These are phyloP conservation scores for Citrullus mucosospermus DNA, from an alignment of 306 rosid species.

Conservation along the genomic window DNA sequence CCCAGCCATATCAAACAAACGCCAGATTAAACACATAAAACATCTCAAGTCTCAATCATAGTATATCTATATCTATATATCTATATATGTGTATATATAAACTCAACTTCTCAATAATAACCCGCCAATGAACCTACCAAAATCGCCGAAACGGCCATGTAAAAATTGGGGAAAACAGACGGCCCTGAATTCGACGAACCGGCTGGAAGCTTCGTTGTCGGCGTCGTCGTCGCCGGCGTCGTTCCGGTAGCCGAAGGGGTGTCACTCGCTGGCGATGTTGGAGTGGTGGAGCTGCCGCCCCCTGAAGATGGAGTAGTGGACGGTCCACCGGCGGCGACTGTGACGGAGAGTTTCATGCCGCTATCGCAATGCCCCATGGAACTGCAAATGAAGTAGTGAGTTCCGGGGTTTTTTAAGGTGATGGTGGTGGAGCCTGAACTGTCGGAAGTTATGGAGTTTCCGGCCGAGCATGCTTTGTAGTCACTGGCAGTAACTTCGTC, in stretches of 20 bases:
- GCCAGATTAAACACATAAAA: not conserved
- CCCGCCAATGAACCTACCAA: constrained; percentile 1
- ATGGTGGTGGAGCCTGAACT: constrained; percentile 68
- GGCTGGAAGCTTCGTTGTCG: not conserved
- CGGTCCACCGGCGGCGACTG: constrained; percentile 31
- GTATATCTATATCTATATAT: too few species aligned
- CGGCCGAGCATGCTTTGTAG: constrained; percentile 52
- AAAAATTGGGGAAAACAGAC: not conserved
- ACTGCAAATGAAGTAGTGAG: constrained; percentile 69
- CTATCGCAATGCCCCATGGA: constrained; percentile 47
- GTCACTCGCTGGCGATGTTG: constrained; percentile 11
- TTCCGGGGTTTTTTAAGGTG: constrained; percentile 55
- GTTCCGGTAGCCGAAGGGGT: not conserved
- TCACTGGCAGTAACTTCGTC: constrained; percentile 63
- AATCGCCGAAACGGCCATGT: not conserved
- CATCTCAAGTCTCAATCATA: not conserved
- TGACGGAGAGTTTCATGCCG: constrained; percentile 88
- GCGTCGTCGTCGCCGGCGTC: not conserved
- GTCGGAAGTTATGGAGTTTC: constrained; percentile 54
- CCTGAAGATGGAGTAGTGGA: constrained; percentile 21
- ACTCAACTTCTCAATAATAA: constrained; percentile 17
- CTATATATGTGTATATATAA: not conserved
- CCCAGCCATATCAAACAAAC: constrained; percentile 32
- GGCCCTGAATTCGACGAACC: constrained; percentile 25
- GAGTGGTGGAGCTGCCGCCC: not conserved